Evolutionary conservation across 2,329 filamentous ascomycete genomes (phyloP).

Genomic region (Cordyceps sp.): DNA sequence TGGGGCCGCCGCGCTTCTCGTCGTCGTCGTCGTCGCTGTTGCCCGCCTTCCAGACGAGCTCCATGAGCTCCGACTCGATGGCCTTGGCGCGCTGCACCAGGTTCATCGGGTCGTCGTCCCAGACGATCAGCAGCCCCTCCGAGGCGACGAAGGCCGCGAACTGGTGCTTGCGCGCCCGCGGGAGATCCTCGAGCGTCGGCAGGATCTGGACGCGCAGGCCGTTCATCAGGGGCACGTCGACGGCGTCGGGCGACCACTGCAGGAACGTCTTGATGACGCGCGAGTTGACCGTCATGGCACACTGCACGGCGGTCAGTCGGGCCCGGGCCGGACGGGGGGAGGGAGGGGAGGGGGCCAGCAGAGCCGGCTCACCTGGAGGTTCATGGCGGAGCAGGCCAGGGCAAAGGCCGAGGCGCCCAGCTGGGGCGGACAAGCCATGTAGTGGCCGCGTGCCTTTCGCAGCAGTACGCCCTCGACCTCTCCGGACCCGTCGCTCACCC

Average conservation of each 20-base stretch:
- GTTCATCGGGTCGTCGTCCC: constrained; percentile 66
- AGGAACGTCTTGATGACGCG: constrained; percentile 65
- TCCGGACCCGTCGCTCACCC: constrained; percentile 54
- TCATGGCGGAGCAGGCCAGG: constrained; percentile 47
- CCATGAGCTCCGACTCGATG: constrained; percentile 64
- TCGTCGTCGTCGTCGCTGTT: constrained; percentile 35
- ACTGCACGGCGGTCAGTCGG: constrained; percentile 23
- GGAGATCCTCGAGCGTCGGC: constrained; percentile 53
- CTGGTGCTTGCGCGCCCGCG: constrained; percentile 58
- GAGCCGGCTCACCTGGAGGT: constrained; percentile 41
- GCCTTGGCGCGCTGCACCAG: constrained; percentile 51
- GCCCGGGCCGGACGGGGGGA: background rate
- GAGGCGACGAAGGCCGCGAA: constrained; percentile 65
- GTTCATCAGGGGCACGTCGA: constrained; percentile 61
- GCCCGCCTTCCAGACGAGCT: constrained; percentile 54
- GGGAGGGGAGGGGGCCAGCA: background rate
- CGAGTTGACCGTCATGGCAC: constrained; percentile 68
- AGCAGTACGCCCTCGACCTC: constrained; percentile 58
- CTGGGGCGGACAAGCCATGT: constrained; percentile 56
- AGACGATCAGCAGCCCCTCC: constrained; percentile 57
- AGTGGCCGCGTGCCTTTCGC: constrained; percentile 49
- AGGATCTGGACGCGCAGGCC: constrained; percentile 63
- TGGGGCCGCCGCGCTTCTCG: constrained; percentile 29
- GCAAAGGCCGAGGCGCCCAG: constrained; percentile 47
- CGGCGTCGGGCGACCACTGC: constrained; percentile 53